Conservation (phyloP, 2,329 filamentous ascomycete species). For the Cryphonectria carpinicola region DNA sequence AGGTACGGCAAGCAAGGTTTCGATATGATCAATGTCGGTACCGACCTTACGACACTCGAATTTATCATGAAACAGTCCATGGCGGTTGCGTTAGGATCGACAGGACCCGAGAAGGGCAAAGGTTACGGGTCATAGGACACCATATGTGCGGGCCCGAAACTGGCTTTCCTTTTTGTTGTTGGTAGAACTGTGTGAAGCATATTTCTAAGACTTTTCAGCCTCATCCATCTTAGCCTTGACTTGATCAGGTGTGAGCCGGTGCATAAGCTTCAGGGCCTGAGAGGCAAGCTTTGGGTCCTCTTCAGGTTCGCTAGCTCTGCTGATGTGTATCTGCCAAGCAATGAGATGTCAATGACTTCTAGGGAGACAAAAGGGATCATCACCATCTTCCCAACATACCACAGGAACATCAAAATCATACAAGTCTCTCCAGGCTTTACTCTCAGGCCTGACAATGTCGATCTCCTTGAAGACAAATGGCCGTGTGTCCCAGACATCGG, state of each 20-base stretch:
- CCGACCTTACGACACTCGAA: constrained; percentile 58
- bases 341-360: neutral
- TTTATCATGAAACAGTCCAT: constrained; percentile 51
- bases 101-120: constrained; percentile 41
- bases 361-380: neutral
- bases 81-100: constrained; percentile 49
- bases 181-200: neutral
- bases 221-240: constrained; percentile 71
- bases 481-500: constrained; percentile 66
- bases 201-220: constrained; percentile 43
- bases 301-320: constrained; percentile 55
- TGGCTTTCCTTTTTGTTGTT: neutral
- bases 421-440: constrained; percentile 68
- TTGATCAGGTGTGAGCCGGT: constrained; percentile 70
- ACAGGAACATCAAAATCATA: constrained; percentile 86
- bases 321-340: constrained; percentile 60
- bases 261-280: constrained; percentile 74
- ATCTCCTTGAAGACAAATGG: constrained; percentile 73
- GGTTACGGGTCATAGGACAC: constrained; percentile 45
- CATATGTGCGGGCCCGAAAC: neutral
- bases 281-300: constrained; percentile 59
- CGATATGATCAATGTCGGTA: constrained; percentile 63
- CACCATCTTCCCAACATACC: constrained; percentile 49
- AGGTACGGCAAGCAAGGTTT: constrained; percentile 60
- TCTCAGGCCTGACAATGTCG: constrained; percentile 67